Evolutionary conservation across 2,329 filamentous ascomycete genomes (phyloP), one percentile per base, ranked within the genome.

Genomic region (Whalleya microplaca): DNA sequence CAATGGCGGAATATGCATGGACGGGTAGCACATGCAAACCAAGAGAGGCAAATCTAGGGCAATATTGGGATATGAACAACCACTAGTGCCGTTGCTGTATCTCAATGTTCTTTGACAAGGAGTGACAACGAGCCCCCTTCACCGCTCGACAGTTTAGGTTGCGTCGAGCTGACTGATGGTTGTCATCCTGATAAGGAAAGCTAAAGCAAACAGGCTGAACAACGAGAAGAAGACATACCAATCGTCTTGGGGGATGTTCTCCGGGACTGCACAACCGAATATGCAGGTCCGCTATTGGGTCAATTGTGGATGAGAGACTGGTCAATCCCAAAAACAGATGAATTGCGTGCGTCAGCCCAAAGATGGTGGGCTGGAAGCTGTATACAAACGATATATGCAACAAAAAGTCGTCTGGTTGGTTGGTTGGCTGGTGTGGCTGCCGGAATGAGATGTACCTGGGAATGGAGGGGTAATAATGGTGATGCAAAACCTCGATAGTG

Each of bases 161-260:
- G n/a, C 27, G 46, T 51, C 46, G 58, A 52, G 53, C 43, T 19
- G 48, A 51, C 46, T 47, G 37, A 49, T 54, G 49, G 48, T 53
- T 20, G 56, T 41, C 56, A 47, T 47, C 50, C 52, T 54, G 43
- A 49, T 18, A 56, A 53, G 23, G 32, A 21, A 40, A 50, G 9
- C 9, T 41, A 45, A 29, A 42, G n/a, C 20, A 19, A 59, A 62
- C 55, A 63, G 60, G 55, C 60, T 63, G 58, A 51, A 37, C 53
- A 60, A 63, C 41, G 49, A 48, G 37, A 56, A 57, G 55, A 45
- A 55, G 45, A 61, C 60, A 52, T 63, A 63, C 57, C 57, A 52
- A 58, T 44, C 48, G 37, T 42, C 48, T 54, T 41, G 55, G 40
- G 40, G 51, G 42, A 42, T 32, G 23, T 50, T 46, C 54, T 58